Percentiles rank a stretch among this genome's conserved stretches.
These are phyloP conservation scores for Dactylonectria macrodidyma DNA, from an alignment of 2,329 filamentous ascomycete genomes.

Conservation along the genomic window DNA sequence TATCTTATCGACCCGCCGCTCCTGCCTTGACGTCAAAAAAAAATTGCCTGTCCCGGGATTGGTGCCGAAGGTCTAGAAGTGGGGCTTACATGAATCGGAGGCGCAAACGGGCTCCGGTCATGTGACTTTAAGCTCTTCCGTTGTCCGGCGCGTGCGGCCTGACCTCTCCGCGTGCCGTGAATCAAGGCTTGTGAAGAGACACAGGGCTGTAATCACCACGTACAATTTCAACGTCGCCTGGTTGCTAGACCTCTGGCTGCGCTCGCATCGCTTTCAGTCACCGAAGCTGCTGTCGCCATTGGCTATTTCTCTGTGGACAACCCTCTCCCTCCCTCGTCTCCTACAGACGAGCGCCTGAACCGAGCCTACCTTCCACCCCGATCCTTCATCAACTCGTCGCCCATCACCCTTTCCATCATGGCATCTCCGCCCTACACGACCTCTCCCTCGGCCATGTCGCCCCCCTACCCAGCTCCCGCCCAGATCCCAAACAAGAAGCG, in stretches of 20 bases:
- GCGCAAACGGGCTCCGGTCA: not conserved
- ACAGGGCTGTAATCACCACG: not conserved
- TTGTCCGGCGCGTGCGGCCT: not conserved
- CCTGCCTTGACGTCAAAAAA: constrained; percentile 29
- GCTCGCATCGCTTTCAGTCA: not conserved
- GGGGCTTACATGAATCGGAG: not conserved
- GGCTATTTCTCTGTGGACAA: not conserved
- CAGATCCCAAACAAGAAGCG: constrained; percentile 74
- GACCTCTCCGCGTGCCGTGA: not conserved
- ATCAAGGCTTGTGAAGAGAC: constrained; percentile 1
- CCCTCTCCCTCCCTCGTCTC: not conserved
- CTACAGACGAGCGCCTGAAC: not conserved
- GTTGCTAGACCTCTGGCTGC: not conserved
- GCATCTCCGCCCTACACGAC: constrained; percentile 70
- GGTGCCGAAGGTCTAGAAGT: constrained; percentile 11
- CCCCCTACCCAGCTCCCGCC: constrained; percentile 66
- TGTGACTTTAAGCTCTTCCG: constrained; percentile 12
- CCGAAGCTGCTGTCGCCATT: not conserved
- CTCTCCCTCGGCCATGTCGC: constrained; percentile 69
- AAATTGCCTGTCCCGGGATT: constrained; percentile 22
- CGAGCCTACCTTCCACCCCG: not conserved
- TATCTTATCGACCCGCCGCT: constrained; percentile 29
- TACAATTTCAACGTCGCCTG: not conserved
- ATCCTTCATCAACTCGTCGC: not conserved
- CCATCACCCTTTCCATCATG: constrained; percentile 52